Percentiles rank a stretch among this genome's conserved stretches.
These are phyloP conservation scores for Anisogramma anomala DNA, from an alignment of 2,329 filamentous ascomycete species.

Conservation along the genomic window DNA sequence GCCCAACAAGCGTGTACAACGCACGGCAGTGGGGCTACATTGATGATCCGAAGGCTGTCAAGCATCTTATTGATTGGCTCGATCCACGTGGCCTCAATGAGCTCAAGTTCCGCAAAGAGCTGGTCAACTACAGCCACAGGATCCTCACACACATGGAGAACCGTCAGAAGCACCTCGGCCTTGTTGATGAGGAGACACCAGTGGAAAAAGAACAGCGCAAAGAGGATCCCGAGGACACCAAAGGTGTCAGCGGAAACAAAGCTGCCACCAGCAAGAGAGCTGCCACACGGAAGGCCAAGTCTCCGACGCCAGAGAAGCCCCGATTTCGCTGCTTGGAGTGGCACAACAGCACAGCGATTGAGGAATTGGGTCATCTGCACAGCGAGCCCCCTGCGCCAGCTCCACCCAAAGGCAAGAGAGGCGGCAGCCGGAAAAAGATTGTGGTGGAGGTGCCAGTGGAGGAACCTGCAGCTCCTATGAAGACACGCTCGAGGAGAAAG, in stretches of 20 bases:
- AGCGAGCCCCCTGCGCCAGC: constrained; percentile 42
- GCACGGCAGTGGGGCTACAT: constrained; percentile 87
- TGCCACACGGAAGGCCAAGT: constrained; percentile 35
- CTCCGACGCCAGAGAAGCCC: constrained; percentile 34
- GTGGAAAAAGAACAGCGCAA: constrained; percentile 31
- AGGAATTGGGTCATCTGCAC: constrained; percentile 47
- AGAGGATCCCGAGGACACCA: constrained; percentile 10
- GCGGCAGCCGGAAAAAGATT: constrained; percentile 38
- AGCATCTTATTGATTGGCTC: constrained; percentile 75
- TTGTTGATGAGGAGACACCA: constrained; percentile 30
- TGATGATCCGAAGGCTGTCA: constrained; percentile 66
- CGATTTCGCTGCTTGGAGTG: constrained; percentile 40
- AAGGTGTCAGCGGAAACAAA: constrained; percentile 19
- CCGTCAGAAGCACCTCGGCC: constrained; percentile 59
- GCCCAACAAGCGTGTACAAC: constrained; percentile 61
- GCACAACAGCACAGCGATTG: constrained; percentile 45
- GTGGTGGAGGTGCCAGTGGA: constrained; percentile 15
- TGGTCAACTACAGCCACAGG: constrained; percentile 61
- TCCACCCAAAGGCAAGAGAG: constrained; percentile 34
- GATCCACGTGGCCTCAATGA: constrained; percentile 81
- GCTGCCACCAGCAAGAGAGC: constrained; percentile 26
- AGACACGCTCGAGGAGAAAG: constrained; percentile 13
- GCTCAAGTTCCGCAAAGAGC: constrained; percentile 75
- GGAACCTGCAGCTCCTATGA: constrained; percentile 7
- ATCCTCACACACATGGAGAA: constrained; percentile 73